Conservation (phyloP, 2,329 filamentous ascomycete species). For the Xylariaceae sp. region DNA sequence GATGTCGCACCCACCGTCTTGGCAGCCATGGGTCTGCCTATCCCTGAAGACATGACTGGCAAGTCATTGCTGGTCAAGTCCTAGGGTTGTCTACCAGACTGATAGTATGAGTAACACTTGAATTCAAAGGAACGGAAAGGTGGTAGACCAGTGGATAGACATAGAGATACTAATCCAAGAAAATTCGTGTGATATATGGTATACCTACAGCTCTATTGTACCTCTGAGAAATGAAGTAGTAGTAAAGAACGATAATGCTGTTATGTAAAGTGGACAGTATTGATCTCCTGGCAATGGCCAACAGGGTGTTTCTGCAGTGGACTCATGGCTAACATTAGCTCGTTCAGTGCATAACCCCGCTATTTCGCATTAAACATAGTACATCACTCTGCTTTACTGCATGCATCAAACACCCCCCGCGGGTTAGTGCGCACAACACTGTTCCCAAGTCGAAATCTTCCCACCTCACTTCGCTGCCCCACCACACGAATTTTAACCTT, state of each 20-base stretch:
- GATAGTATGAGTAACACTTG: too few species aligned
- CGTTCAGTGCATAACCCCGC: too few species aligned
- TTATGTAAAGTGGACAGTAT: too few species aligned
- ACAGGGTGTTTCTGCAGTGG: too few species aligned
- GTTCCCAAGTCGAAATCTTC: slow-evolving; percentile 21
- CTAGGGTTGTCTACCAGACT: slow-evolving; percentile 12
- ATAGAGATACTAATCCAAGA: slow-evolving; percentile 14
- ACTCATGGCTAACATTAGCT: too few species aligned
- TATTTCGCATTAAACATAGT: too few species aligned
- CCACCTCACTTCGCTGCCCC: slow-evolving; percentile 16
- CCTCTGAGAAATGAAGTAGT: too few species aligned
- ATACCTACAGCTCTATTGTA: neutral
- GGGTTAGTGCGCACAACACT: slow-evolving; percentile 22
- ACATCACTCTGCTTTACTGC: neutral
- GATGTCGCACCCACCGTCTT: slow-evolving; percentile 96
- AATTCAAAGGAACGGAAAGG: neutral
- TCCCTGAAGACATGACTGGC: slow-evolving; percentile 91
- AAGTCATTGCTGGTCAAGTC: slow-evolving; percentile 73
- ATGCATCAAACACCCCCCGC: slow-evolving; percentile 5
- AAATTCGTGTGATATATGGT: neutral
- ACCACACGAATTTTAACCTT: slow-evolving; percentile 24
- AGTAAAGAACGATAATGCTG: too few species aligned
- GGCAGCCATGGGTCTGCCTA: slow-evolving; percentile 81
- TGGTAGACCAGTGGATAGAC: slow-evolving; percentile 9
- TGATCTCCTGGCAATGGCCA: too few species aligned